Conservation (phyloP, 768 basidiomycete genomes). For the Daedaleopsis nitida region DNA sequence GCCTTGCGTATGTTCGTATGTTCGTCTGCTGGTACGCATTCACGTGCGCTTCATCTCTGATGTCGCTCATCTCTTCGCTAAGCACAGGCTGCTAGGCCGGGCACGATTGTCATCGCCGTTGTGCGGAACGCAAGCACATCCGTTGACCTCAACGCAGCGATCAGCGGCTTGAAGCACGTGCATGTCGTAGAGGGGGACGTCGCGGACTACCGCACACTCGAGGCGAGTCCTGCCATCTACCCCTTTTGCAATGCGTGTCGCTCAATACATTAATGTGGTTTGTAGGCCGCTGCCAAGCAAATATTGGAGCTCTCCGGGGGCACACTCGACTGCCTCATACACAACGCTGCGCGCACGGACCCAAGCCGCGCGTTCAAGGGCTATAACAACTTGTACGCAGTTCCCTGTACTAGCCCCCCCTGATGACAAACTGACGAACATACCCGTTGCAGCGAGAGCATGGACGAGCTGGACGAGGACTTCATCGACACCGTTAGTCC, state of each 20-base stretch:
- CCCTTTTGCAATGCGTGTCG: not conserved
- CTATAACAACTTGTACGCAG: slow-evolving; percentile 27
- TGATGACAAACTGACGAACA: not conserved
- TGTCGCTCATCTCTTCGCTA: not conserved
- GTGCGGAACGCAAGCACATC: slow-evolving; percentile 21
- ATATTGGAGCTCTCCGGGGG: slow-evolving; percentile 31
- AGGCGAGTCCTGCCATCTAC: slow-evolving; percentile 27
- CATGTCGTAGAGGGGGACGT: slow-evolving; percentile 40
- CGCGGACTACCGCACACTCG: slow-evolving; percentile 30
- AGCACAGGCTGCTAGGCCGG: slow-evolving; percentile 11
- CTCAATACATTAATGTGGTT: no score
- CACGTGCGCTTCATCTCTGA: no score
- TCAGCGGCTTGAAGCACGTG: slow-evolving; percentile 27
- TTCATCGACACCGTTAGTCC: slow-evolving; percentile 14
- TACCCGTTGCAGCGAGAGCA: not conserved
- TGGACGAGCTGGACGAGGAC: slow-evolving; percentile 15
- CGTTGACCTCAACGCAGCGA: slow-evolving; percentile 3
- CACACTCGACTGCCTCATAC: slow-evolving; percentile 36
- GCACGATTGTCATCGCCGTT: slow-evolving; percentile 25
- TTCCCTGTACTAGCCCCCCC: slow-evolving; percentile 1
- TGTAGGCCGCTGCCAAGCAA: slow-evolving; percentile 22
- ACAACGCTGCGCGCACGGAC: slow-evolving; percentile 36
- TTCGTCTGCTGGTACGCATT: slow-evolving; percentile 25
- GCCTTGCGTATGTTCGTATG: slow-evolving; percentile 22
- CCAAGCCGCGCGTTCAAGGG: slow-evolving; percentile 2